These are phyloP conservation scores for Coniochaeta sp. DNA, from an alignment of 2,329 filamentous ascomycete species.

Conservation along the genomic window DNA sequence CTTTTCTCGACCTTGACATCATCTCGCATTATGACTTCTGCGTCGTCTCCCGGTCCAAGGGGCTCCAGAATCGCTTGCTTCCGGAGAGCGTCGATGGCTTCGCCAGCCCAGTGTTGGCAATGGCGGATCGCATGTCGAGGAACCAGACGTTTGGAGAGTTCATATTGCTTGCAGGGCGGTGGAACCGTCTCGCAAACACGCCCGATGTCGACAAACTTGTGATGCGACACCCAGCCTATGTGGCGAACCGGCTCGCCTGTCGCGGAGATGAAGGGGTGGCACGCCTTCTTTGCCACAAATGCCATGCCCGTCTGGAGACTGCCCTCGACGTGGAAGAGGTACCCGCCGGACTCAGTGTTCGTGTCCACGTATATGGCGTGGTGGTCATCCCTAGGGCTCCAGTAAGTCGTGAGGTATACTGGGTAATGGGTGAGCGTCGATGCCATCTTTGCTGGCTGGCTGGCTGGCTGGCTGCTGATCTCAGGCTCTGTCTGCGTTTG, in stretches of 20 bases:
- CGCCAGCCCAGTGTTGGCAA: not conserved
- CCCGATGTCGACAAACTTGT: not conserved
- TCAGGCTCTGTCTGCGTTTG: no score
- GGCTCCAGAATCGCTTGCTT: not conserved
- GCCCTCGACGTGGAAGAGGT: not conserved
- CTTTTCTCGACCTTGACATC: not conserved
- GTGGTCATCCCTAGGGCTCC: not conserved
- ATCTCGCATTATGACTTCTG: not conserved
- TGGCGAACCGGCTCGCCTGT: not conserved
- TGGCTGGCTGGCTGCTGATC: not conserved
- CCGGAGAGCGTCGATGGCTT: not conserved
- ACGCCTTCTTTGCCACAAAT: not conserved
- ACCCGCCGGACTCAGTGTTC: no score
- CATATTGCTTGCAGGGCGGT: not conserved
- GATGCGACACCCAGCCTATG: not conserved
- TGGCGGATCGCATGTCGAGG: not conserved
- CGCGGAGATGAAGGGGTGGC: not conserved
- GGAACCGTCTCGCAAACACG: not conserved
- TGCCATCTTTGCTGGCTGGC: not conserved
- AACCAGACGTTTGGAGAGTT: not conserved
- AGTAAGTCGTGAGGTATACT: not conserved
- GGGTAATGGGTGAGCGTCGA: not conserved
- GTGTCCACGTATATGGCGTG: not conserved
- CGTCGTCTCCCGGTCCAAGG: not conserved
- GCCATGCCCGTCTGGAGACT: not conserved